Evolutionary conservation across 139 green algal species (phyloP), one percentile per base, ranked within the genome.

Genomic region (Axilococcus clingmanii): DNA sequence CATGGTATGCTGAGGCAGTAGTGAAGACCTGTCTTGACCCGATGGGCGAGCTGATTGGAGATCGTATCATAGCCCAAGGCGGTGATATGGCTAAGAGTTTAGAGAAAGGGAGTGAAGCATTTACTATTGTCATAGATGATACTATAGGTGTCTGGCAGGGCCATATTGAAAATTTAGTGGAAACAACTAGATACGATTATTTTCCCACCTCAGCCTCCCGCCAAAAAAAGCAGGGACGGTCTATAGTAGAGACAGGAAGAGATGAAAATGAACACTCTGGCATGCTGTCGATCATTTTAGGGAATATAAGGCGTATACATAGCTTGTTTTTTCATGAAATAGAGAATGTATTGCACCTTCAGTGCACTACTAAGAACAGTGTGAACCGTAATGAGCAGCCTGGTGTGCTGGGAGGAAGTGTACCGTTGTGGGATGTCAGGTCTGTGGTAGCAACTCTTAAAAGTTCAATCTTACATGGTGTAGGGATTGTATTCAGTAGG

Each of bases 61-160:
- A 12, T 9, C 72, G 82, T 16, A 62, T 94, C 53, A 78, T 94
- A n/a, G 71, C 65, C 2, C 22, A 68, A 56, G 61, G 61, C 15
- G 61, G 43, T 1, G 50, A 68, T 32, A 38, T 55, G 40, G 22
- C 52, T 22, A 68, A 68, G 40, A 28, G 40, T 14, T 31, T 68
- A 8, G 31, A 11, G 8, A 40, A 59, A 40, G 61, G 61, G 20
- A 34, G 61, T 42, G 34, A 25, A 19, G 51, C 52, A 25, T 52
- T 78, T 33, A 71, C 86, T 7, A 42, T 95, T 30, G 88, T 97
- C 22, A 36, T 96, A 40, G 89, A 97, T 57, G 89, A 97, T 80
- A 93, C 84, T 3, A 71, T 80, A 48, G 51, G 25, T 14, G 87
- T 96, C 52, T 96, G 87, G 87, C 71, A 83, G 14, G 31, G 65